These are phyloP conservation scores for Setomelanomma holmii DNA, from an alignment of 2,329 filamentous ascomycete species.

Conservation along the genomic window DNA sequence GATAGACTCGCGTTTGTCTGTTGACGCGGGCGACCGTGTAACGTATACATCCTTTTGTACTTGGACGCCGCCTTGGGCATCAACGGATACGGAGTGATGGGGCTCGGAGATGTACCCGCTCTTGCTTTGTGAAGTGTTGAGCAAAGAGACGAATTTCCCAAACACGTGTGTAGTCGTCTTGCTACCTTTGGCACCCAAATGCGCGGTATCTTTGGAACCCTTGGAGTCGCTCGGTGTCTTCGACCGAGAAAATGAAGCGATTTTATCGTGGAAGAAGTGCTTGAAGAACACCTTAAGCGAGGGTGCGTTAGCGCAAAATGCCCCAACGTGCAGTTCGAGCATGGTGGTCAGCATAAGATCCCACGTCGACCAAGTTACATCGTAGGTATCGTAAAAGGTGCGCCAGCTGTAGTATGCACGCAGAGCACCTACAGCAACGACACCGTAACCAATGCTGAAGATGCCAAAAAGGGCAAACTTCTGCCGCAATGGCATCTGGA, in stretches of 20 bases:
- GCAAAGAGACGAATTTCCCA: slow-evolving; percentile 13
- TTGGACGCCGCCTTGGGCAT: slow-evolving; percentile 29
- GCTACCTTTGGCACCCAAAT: background rate
- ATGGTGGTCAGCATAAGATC: slow-evolving; percentile 26
- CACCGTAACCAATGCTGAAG: slow-evolving; percentile 42
- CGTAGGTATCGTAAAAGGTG: slow-evolving; percentile 39
- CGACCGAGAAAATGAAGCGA: slow-evolving; percentile 15
- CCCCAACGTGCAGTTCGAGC: slow-evolving; percentile 39
- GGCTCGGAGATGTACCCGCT: slow-evolving; percentile 35
- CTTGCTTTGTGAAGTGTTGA: slow-evolving; percentile 11
- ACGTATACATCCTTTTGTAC: slow-evolving; percentile 24
- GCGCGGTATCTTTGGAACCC: background rate
- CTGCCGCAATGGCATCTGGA: slow-evolving; percentile 36
- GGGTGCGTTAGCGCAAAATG: slow-evolving; percentile 41
- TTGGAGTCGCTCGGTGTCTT: slow-evolving; percentile 3
- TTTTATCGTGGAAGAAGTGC: slow-evolving; percentile 33
- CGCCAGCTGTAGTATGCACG: slow-evolving; percentile 37
- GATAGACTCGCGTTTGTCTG: slow-evolving; percentile 8
- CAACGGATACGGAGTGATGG: slow-evolving; percentile 24
- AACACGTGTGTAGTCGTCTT: slow-evolving; percentile 2
- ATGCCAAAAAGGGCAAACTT: slow-evolving; percentile 40
- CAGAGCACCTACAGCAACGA: slow-evolving; percentile 29
- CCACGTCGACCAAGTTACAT: slow-evolving; percentile 37
- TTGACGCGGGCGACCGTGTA: slow-evolving; percentile 8
- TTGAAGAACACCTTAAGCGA: slow-evolving; percentile 44